These are phyloP conservation scores for Coccinonectria pachysandricola DNA, from an alignment of 2,329 filamentous ascomycete species.

Conservation along the genomic window DNA sequence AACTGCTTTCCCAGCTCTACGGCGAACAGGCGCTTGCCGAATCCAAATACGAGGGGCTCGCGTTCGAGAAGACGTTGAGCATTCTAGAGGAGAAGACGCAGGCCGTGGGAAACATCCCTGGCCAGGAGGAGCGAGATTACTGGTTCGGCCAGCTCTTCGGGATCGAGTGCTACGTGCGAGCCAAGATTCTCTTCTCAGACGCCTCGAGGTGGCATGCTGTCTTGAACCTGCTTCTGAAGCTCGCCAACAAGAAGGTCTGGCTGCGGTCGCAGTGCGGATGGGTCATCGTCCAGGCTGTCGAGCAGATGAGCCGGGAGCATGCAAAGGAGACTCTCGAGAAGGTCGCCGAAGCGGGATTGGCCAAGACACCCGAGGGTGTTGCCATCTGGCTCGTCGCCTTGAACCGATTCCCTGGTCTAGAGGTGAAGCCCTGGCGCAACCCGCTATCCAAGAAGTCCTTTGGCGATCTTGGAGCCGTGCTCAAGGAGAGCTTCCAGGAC, in stretches of 20 bases:
- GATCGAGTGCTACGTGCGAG: slow-evolving; percentile 74
- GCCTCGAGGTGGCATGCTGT: slow-evolving; percentile 53
- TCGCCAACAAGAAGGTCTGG: slow-evolving; percentile 79
- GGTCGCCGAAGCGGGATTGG: slow-evolving; percentile 54
- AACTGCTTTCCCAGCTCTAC: slow-evolving; percentile 64
- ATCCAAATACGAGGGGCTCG: slow-evolving; percentile 40
- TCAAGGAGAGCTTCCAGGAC: slow-evolving; percentile 63
- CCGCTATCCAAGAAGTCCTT: slow-evolving; percentile 63
- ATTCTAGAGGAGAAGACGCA: slow-evolving; percentile 47
- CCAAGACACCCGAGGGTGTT: slow-evolving; percentile 77
- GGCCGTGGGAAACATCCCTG: slow-evolving; percentile 40
- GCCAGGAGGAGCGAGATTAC: slow-evolving; percentile 77
- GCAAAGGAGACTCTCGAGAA: slow-evolving; percentile 52
- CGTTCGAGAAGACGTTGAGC: slow-evolving; percentile 44
- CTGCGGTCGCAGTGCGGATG: slow-evolving; percentile 79
- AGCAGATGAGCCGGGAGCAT: slow-evolving; percentile 48
- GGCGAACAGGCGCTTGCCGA: slow-evolving; percentile 34
- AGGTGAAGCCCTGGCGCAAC: slow-evolving; percentile 65
- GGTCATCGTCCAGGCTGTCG: slow-evolving; percentile 64
- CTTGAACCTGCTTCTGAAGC: slow-evolving; percentile 61
- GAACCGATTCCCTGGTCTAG: slow-evolving; percentile 51
- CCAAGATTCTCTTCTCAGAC: slow-evolving; percentile 57
- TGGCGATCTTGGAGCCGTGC: slow-evolving; percentile 58
- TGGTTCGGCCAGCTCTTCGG: slow-evolving; percentile 81
- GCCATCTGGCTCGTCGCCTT: slow-evolving; percentile 74